Conservation (phyloP, 306 rosid genomes). For the Biancaea sappan region DNA sequence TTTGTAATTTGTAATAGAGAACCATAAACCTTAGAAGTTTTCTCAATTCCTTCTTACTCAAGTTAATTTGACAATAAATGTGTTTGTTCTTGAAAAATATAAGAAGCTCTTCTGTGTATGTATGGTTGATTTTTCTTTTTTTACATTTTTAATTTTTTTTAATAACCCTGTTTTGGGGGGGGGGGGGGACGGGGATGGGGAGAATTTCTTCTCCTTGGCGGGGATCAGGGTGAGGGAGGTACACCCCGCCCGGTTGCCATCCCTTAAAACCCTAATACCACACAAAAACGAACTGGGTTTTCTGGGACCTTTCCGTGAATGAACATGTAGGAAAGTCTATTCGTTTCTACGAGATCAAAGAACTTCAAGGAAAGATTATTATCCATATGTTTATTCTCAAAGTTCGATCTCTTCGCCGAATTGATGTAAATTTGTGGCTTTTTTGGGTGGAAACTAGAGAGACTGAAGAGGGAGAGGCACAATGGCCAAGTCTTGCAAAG, state of each 20-base stretch:
- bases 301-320: background rate
- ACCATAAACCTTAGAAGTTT: background rate
- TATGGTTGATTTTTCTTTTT: no score
- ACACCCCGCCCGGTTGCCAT: no score
- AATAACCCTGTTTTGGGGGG: no score
- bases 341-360: background rate
- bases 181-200: no score
- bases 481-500: slow-evolving; percentile 96
- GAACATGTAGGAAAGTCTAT: slow-evolving; percentile 18
- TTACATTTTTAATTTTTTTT: no score
- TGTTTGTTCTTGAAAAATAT: background rate
- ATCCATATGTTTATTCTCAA: background rate
- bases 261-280: background rate
- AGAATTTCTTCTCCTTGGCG: no score
- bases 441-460: background rate
- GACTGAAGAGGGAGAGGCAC: slow-evolving; percentile 28
- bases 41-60: background rate
- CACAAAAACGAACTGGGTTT: background rate
- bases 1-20: background rate
- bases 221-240: no score
- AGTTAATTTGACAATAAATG: background rate
- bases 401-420: background rate
- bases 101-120: no score
- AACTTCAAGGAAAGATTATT: slow-evolving; percentile 12
- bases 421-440: slow-evolving; percentile 10